Evolutionary conservation across 2,329 filamentous ascomycete species (phyloP).

Genomic region (Alternaria sp.): DNA sequence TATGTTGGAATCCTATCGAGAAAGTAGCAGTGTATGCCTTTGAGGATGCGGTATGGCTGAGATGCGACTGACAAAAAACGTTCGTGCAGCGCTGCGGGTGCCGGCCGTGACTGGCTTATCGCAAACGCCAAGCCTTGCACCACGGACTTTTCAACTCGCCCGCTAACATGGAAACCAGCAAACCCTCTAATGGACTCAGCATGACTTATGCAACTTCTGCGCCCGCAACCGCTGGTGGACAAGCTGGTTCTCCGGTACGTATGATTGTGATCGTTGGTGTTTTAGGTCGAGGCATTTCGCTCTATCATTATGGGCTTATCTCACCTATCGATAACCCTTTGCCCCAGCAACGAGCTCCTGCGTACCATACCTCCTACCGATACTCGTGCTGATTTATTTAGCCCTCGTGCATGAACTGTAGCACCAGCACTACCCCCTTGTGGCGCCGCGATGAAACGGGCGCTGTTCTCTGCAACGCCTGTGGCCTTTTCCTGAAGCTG

Average conservation of each 20-base stretch:
- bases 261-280: constrained; percentile 20
- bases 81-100: not conserved
- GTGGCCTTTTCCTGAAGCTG: constrained; percentile 95
- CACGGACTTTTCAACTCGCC: constrained; percentile 30
- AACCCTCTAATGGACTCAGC: constrained; percentile 59
- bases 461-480: constrained; percentile 97
- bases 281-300: constrained; percentile 49
- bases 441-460: constrained; percentile 98
- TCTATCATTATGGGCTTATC: constrained; percentile 6
- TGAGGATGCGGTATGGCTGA: not conserved
- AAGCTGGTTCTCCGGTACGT: constrained; percentile 68
- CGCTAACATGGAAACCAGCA: constrained; percentile 42
- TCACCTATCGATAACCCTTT: not conserved
- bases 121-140: constrained; percentile 6
- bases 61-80: not conserved
- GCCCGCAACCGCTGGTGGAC: constrained; percentile 71
- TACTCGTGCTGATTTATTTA: constrained; percentile 53
- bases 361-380: not conserved
- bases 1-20: not conserved
- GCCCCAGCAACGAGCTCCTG: not conserved
- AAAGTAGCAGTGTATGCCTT: not conserved
- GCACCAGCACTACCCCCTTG: constrained; percentile 92
- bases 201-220: constrained; percentile 71
- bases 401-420: constrained; percentile 97
- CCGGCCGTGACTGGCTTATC: constrained; percentile 33